Evolutionary conservation across 805 yeast species (phyloP), one percentile per base, ranked within the genome.

Genomic region (Lipomyces spencermartinsiae): DNA sequence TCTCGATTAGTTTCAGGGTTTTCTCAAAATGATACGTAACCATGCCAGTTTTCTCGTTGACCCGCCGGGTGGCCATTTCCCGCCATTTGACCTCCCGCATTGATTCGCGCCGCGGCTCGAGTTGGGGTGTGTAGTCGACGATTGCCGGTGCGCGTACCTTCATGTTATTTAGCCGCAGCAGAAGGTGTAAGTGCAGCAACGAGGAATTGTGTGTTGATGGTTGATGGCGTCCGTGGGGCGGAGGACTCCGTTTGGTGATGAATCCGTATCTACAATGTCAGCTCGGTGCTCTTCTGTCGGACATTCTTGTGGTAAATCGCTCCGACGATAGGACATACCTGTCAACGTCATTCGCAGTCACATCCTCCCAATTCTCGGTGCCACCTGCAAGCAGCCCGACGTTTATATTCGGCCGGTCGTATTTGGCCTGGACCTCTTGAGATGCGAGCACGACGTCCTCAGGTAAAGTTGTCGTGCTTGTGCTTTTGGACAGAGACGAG

Each of bases 311-410:
- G 39, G 14, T 35, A 35, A 5, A 4, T 2, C 4, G 14, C 9
- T 5, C 43, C 43, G 29, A 12, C 16, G 22, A 7, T 43, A 19
- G 7, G 10, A 7, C 49, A 43, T 43, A 43, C 49, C 72, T 56
- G 55, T 69, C 72, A 25, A 69, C 71, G 35, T 58, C 49, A 19
- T 53, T 63, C 22, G 72, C 61, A n/a, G 22, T 35, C 39, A 69
- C 68, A 22, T 58, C 71, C 4, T 33, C 31, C 71, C 71, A 66
- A 60, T 69, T 60, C 59, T 66, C 72, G 33, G 58, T 56, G 19
- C 71, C 71, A 25, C 70, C 71, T 19, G 70, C 71, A 6, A 66
- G 62, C n/a, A 68, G 58, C n/a, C 43, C 63, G 9, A 14, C 16
- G 22, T 61, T 39, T 31, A 54, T 29, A 19, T 31, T 29, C 31